Percentiles rank a stretch among this genome's conserved stretches.
Conservation (phyloP, 164 flowering plant species). For the Aristolochia californica region DNA sequence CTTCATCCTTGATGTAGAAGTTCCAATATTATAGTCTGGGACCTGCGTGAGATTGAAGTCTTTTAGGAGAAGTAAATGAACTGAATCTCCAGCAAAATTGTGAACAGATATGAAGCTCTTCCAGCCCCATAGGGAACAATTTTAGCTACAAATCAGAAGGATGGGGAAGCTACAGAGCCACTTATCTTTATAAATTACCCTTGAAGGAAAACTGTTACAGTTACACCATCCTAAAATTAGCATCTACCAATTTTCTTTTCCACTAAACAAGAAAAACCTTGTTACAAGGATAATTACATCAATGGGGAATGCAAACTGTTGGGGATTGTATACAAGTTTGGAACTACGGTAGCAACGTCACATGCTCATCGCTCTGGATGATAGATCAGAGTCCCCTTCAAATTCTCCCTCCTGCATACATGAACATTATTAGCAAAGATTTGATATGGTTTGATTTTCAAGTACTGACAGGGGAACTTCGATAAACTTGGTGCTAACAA, state of each 20-base stretch:
- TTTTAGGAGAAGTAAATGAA: no score
- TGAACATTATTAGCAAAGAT: no score
- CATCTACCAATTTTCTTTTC: conserved; percentile 17
- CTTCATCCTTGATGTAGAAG: background rate
- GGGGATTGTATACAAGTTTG: conserved; percentile 18
- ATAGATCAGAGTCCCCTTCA: conserved; percentile 48
- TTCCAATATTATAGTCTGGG: no score
- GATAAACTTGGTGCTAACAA: no score
- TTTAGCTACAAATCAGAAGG: no score
- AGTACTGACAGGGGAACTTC: no score
- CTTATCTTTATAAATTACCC: background rate
- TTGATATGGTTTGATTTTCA: no score
- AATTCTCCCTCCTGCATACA: conserved; percentile 31
- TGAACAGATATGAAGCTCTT: no score
- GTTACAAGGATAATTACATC: conserved; percentile 34
- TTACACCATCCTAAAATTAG: conserved; percentile 16
- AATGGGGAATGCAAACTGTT: conserved; percentile 16
- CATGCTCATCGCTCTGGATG: conserved; percentile 89
- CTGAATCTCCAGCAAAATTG: no score
- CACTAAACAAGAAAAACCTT: conserved; percentile 15
- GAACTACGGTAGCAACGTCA: conserved; percentile 17
- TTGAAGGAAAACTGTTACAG: conserved; percentile 7
- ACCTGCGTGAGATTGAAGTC: no score
- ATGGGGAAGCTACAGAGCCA: no score
- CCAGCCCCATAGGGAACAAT: no score